Conservation (phyloP, 345 rosid species). For the Rhodamnia argentea region DNA sequence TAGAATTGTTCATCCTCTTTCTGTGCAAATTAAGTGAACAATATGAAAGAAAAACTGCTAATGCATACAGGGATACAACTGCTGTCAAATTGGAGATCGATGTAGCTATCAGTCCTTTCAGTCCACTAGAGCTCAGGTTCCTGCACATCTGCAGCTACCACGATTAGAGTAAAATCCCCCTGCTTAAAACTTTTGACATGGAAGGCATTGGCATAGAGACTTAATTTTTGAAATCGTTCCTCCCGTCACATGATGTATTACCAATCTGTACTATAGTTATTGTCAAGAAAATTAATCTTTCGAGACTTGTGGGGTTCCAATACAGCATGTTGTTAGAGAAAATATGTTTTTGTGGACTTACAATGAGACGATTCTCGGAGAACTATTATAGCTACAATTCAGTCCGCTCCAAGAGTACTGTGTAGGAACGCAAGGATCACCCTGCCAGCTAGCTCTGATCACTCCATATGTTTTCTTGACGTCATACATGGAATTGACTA, state of each 20-base stretch:
- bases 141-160: background rate
- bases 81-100: slow-evolving; percentile 20
- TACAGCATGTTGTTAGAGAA: background rate
- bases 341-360: background rate
- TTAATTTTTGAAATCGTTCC: background rate
- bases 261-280: too few relatives aligned
- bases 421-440: slow-evolving; percentile 16
- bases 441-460: slow-evolving; percentile 11
- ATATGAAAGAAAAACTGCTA: background rate
- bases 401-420: slow-evolving; percentile 4
- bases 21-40: background rate
- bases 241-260: too few relatives aligned
- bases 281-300: background rate
- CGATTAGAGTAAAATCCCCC: background rate
- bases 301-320: background rate
- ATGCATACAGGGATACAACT: slow-evolving; percentile 30
- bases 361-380: slow-evolving; percentile 8
- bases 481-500: slow-evolving; percentile 20
- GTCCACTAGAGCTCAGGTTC: slow-evolving; percentile 40
- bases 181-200: background rate
- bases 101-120: slow-evolving; percentile 26
- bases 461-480: slow-evolving; percentile 7
- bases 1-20: background rate
- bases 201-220: background rate
- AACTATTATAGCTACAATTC: background rate